Evolutionary conservation across 2,329 filamentous ascomycete species (phyloP).

Genomic region (Fusarium virguliforme): DNA sequence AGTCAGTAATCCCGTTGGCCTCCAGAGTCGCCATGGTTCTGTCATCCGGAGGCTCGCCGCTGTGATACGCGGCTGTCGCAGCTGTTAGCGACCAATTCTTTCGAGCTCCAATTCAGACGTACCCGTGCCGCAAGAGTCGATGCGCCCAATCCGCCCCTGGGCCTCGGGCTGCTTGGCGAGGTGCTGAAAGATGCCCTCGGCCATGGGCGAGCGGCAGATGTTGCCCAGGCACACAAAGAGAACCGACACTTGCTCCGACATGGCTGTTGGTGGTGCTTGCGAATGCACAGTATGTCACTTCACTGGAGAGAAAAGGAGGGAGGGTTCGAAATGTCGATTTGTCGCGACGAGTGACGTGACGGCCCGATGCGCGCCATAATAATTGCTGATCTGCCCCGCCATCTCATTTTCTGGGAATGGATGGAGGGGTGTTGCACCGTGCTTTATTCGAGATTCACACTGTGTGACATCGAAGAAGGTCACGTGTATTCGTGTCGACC

Average conservation of each 20-base stretch:
- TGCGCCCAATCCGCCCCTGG: conserved; percentile 72
- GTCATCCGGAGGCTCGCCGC: conserved; percentile 81
- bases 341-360: conserved; percentile 49
- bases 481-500: conserved; percentile 46
- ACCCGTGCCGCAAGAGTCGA: conserved; percentile 93
- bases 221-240: conserved; percentile 98
- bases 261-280: conserved; percentile 40
- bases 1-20: conserved; percentile 82
- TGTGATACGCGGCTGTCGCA: conserved; percentile 82
- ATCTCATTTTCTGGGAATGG: conserved; percentile 39
- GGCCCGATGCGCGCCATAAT: conserved; percentile 44
- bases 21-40: conserved; percentile 87
- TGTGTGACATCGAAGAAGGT: conserved; percentile 13
- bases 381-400: conserved; percentile 48
- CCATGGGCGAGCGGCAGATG: conserved; percentile 96
- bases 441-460: conserved; percentile 11
- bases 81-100: conserved; percentile 23
- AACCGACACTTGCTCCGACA: conserved; percentile 74
- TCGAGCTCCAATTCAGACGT: conserved; percentile 17
- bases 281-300: neutral
- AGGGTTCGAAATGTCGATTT: conserved; percentile 40
- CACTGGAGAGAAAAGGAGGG: conserved; percentile 22
- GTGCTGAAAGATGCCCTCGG: conserved; percentile 90
- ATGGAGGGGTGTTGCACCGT: conserved; percentile 46
- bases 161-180: conserved; percentile 75